Evolutionary conservation across 176 grass and related monocot genomes (phyloP), one percentile per base, ranked within the genome.

Genomic region (Musa troglodytarum): DNA sequence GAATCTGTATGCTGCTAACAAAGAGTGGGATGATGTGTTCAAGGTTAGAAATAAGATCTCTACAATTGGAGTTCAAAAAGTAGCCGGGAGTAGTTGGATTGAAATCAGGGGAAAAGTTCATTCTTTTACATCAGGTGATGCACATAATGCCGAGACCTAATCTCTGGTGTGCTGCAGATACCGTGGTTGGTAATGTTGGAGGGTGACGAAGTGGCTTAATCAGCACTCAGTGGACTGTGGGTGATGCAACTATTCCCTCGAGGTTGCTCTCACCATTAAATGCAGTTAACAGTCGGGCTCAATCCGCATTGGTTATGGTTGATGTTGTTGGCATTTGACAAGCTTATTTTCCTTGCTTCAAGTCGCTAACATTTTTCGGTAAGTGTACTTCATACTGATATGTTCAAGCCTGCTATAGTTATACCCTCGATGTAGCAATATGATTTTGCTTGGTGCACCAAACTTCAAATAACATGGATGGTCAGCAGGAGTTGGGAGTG

Each of bases 1-100:
- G 13, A 85, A 85, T 50, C 70, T 80, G 65, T 24, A 62, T 53
- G 52, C 67, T 76, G 71, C 23, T 63, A 80, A 71, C 58, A 52
- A 76, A 63, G 72, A 76, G 67, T 85, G 83, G 83, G n/a, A 50
- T 85, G 72, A 71, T 69, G 77, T 72, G 54, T 55, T 63, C 2
- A 25, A 71, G 43, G 65, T 76, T 68, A 85, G 83, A 71, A 72
- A 85, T 19, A 34, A 53, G 68, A 69, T 76, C 49, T 70, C 52
- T n/a, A 73, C 77, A 53, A 78, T 52, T 64, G 83, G 83, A 76
- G 57, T 56, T 80, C 63, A 76, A 20, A 85, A 85, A 76, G 65
- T 65, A 23, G 52, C 12, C 0, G 83, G 83, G 53, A 76, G 55
- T 49, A 80, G 83, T 69, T 85, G 83, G 83, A 76, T 85, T 76